Conservation (phyloP, 108 stramenopile species). For the Phaeodactylum tricornutum region DNA sequence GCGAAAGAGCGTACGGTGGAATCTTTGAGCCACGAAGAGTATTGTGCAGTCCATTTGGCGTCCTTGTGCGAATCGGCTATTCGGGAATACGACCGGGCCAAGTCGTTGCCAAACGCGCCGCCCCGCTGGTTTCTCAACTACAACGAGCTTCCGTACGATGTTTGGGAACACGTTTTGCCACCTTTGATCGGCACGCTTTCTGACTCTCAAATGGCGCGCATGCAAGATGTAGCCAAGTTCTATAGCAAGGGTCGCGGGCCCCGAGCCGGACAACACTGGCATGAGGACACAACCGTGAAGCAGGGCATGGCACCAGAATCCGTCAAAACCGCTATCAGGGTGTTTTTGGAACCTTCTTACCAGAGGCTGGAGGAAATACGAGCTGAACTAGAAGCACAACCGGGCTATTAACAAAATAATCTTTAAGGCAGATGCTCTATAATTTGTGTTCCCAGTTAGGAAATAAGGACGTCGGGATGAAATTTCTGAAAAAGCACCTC, state of each 20-base stretch:
- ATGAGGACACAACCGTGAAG: slow-evolving; percentile 49
- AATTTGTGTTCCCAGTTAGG: too few species aligned
- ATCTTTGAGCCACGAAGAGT: slow-evolving; percentile 45
- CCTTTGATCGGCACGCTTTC: slow-evolving; percentile 10
- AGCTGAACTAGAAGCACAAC: too few species aligned
- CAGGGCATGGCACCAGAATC: slow-evolving; percentile 27
- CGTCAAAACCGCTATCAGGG: slow-evolving; percentile 38
- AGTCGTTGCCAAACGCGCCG: too few species aligned
- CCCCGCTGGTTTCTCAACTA: slow-evolving; percentile 66
- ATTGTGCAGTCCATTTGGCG: slow-evolving; percentile 74
- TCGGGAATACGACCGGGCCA: slow-evolving; percentile 10
- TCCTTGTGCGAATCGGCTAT: slow-evolving; percentile 60
- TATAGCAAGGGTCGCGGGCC: slow-evolving; percentile 56
- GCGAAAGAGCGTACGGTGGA: background rate
- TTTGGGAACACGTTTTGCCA: slow-evolving; percentile 49
- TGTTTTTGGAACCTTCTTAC: slow-evolving; percentile 25
- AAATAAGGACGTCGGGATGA: too few species aligned
- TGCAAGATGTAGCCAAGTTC: slow-evolving; percentile 33
- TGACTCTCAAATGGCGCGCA: slow-evolving; percentile 22
- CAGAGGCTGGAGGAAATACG: slow-evolving; percentile 14
- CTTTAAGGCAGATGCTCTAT: too few species aligned
- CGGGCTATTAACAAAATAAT: too few species aligned
- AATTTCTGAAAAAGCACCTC: too few species aligned
- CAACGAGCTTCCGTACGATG: slow-evolving; percentile 43
- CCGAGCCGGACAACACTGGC: slow-evolving; percentile 21